These are phyloP conservation scores for Kwoniella europaea DNA, from an alignment of 768 basidiomycete species.

Conservation along the genomic window DNA sequence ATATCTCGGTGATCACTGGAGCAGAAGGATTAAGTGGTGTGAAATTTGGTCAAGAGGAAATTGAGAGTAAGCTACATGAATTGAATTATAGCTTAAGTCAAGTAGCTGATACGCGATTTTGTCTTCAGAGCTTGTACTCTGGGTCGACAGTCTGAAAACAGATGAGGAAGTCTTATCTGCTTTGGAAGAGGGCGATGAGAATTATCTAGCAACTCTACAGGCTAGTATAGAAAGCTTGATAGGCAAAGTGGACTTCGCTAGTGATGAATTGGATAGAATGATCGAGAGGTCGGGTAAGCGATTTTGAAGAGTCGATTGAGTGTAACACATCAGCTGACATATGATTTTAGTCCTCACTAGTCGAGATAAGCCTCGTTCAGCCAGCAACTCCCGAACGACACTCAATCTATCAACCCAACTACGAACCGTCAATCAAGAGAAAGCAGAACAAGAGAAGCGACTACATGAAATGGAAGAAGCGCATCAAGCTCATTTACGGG, in stretches of 20 bases:
- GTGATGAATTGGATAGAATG: constrained; percentile 80
- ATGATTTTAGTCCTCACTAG: constrained; percentile 3
- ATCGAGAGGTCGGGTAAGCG: constrained; percentile 79
- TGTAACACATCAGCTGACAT: constrained; percentile 11
- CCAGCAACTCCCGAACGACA: constrained; percentile 11
- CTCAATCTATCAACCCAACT: constrained; percentile 61
- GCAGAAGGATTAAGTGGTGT: constrained; percentile 65
- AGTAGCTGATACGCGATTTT: background rate
- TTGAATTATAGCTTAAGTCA: background rate
- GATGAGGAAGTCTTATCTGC: constrained; percentile 41
- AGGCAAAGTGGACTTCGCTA: constrained; percentile 76
- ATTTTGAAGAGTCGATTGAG: background rate
- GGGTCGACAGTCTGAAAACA: constrained; percentile 36
- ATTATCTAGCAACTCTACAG: constrained; percentile 70
- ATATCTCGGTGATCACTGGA: constrained; percentile 74
- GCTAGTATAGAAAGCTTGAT: constrained; percentile 71
- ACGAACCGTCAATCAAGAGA: constrained; percentile 66
- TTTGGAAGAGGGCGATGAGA: constrained; percentile 26
- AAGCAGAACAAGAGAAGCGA: constrained; percentile 65
- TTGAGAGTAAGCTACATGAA: constrained; percentile 67
- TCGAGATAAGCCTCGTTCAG: constrained; percentile 10
- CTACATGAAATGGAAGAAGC: constrained; percentile 67
- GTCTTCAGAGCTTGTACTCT: constrained; percentile 39
- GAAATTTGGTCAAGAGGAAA: constrained; percentile 70
- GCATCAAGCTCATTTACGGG: constrained; percentile 21